A percentile compares a stretch with the other conserved stretches of the same genome.
phyloP scores from a whole-genome alignment of 495 filamentous ascomycete genomes.

The Durotheca rogersii region DNA sequence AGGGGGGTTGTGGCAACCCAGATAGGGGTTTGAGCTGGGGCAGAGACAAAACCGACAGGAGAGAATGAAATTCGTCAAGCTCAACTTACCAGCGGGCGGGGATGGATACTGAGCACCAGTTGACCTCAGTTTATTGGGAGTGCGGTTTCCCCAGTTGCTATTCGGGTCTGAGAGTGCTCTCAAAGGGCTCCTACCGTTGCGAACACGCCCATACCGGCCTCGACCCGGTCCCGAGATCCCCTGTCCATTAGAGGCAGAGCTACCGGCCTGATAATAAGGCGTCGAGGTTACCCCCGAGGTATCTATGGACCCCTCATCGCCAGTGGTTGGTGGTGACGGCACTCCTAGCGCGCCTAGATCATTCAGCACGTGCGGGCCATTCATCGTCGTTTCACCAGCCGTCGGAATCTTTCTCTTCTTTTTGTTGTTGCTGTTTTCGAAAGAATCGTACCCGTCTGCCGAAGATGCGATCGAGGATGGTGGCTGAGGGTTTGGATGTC shows the following conservation, averaged over 20 bases:
- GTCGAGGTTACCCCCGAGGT: conserved; percentile 39
- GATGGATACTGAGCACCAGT: conserved; percentile 40
- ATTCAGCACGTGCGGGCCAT: conserved; percentile 53
- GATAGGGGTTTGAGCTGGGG: not conserved
- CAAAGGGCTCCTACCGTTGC: conserved; percentile 67
- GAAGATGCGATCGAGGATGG: conserved; percentile 55
- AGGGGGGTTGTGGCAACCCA: not conserved
- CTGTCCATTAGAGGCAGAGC: conserved; percentile 51
- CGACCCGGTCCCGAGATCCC: conserved; percentile 76
- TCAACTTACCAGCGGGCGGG: conserved; percentile 44
- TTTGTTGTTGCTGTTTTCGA: conserved; percentile 99
- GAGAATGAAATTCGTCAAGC: not conserved
- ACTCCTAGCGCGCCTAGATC: conserved; percentile 44
- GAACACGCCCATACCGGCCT: conserved; percentile 70
- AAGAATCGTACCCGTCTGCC: conserved; percentile 90
- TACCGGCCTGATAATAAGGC: conserved; percentile 40
- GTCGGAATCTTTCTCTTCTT: conserved; percentile 98
- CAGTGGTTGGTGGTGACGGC: conserved; percentile 23
- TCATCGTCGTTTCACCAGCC: conserved; percentile 61
- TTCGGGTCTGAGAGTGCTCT: conserved; percentile 53
- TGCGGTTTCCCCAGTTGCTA: conserved; percentile 55
- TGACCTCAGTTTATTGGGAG: conserved; percentile 29
- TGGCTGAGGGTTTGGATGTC: conserved; percentile 47
- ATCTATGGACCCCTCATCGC: conserved; percentile 36
- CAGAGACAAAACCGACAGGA: not conserved